phyloP scores from a whole-genome alignment of 2,329 filamentous ascomycete genomes.

The Sclerotinia trifoliorum region DNA sequence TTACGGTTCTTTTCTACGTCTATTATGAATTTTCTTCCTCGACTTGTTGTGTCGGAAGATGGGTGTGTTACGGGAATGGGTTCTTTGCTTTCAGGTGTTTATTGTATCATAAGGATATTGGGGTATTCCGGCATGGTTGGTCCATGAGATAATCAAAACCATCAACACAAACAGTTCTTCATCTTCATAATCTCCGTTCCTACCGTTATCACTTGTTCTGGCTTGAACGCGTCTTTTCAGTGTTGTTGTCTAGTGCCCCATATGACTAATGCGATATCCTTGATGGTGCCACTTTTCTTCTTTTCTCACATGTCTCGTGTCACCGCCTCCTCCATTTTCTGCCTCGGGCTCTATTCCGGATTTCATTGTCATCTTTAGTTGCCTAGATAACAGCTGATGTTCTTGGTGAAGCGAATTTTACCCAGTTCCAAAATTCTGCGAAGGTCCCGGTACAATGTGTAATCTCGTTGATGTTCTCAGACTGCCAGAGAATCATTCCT shows the following conservation, averaged over 20 bases:
- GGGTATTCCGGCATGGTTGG: slow-evolving; percentile 33
- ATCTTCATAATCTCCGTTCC: not conserved
- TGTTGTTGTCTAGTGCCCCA: not conserved
- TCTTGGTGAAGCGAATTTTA: not conserved
- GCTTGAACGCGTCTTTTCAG: not conserved
- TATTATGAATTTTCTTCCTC: slow-evolving; percentile 35
- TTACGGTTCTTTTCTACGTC: slow-evolving; percentile 30
- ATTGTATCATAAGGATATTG: slow-evolving; percentile 38
- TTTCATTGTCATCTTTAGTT: not conserved
- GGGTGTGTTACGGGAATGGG: slow-evolving; percentile 34
- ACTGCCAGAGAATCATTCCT: not conserved
- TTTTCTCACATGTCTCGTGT: not conserved
- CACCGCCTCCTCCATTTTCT: not conserved
- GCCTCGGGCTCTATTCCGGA: not conserved
- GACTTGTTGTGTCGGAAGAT: slow-evolving; percentile 26
- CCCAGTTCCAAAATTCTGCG: not conserved
- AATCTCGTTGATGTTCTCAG: not conserved
- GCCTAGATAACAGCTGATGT: not conserved
- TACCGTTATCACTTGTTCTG: not conserved
- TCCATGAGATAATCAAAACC: slow-evolving; percentile 32
- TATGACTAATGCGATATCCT: not conserved
- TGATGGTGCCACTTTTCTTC: not conserved
- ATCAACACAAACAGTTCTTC: slow-evolving; percentile 16
- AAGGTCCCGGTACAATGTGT: not conserved
- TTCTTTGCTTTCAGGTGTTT: slow-evolving; percentile 35